A percentile compares a stretch with the other conserved stretches of the same genome.
phyloP scores from a whole-genome alignment of 2,329 filamentous ascomycete genomes.

The Trichoderma gracile region DNA sequence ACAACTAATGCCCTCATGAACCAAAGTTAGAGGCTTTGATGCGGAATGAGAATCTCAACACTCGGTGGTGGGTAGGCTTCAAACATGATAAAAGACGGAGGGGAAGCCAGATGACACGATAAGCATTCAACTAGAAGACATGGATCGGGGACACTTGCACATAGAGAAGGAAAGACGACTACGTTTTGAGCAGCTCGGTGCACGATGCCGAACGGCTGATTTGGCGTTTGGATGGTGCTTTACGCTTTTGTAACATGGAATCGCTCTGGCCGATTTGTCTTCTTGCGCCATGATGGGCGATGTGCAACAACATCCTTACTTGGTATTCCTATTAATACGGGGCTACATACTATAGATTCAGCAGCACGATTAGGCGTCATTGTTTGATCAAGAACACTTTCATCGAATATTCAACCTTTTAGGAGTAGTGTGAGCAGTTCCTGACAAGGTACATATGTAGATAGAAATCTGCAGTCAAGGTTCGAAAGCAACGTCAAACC shows the following conservation, averaged over 20 bases:
- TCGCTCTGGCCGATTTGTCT: background rate
- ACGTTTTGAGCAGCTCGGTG: slow-evolving; percentile 16
- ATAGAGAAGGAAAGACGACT: slow-evolving; percentile 13
- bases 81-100: slow-evolving; percentile 1
- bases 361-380: background rate
- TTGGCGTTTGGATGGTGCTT: slow-evolving; percentile 24
- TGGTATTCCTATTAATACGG: slow-evolving; percentile 19
- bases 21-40: slow-evolving; percentile 10
- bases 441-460: too few species aligned
- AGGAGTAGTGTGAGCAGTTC: background rate
- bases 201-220: slow-evolving; percentile 13
- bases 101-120: background rate
- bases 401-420: background rate
- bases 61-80: background rate
- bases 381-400: background rate
- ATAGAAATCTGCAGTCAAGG: background rate
- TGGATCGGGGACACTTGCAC: slow-evolving; percentile 1
- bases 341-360: slow-evolving; percentile 18
- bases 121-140: slow-evolving; percentile 18
- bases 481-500: background rate
- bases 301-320: slow-evolving; percentile 11
- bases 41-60: slow-evolving; percentile 13
- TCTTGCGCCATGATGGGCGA: slow-evolving; percentile 7
- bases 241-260: slow-evolving; percentile 17
- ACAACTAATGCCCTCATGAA: slow-evolving; percentile 20